A percentile compares a stretch with the other conserved stretches of the same genome.
phyloP scores from a whole-genome alignment of 2,329 filamentous ascomycete genomes.

The Zalaria obscura region DNA sequence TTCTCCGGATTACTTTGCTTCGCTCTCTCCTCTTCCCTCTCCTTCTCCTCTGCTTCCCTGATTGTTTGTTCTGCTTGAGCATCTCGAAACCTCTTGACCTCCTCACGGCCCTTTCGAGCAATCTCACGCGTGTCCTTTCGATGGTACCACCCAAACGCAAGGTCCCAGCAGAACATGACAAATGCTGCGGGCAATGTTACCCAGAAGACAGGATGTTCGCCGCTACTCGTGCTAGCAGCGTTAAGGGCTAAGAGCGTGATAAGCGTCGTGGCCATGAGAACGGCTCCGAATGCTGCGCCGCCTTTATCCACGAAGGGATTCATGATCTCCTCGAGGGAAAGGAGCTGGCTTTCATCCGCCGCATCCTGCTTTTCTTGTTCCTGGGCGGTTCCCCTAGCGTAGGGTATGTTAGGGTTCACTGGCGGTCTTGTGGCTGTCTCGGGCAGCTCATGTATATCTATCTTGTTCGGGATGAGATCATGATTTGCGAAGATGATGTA shows the following conservation, averaged over 20 bases:
- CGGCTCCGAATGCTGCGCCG: slow-evolving; percentile 48
- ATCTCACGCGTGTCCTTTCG: slow-evolving; percentile 49
- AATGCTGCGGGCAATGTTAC: slow-evolving; percentile 55
- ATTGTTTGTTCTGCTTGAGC: slow-evolving; percentile 25
- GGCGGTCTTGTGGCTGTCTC: slow-evolving; percentile 42
- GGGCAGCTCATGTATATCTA: slow-evolving; percentile 54
- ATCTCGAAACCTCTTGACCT: slow-evolving; percentile 23
- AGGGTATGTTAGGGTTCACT: slow-evolving; percentile 59
- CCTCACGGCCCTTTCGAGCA: slow-evolving; percentile 39
- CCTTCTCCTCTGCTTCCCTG: slow-evolving; percentile 18
- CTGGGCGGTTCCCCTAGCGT: slow-evolving; percentile 41
- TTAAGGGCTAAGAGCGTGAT: slow-evolving; percentile 53
- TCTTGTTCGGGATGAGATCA: slow-evolving; percentile 47
- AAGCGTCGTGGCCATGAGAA: slow-evolving; percentile 54
- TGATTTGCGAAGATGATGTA: slow-evolving; percentile 55
- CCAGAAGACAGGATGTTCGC: slow-evolving; percentile 48
- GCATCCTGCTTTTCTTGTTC: slow-evolving; percentile 36
- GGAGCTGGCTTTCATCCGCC: slow-evolving; percentile 37
- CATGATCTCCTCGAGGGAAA: slow-evolving; percentile 59
- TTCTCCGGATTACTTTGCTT: no score
- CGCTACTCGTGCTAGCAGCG: slow-evolving; percentile 37
- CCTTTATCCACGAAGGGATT: slow-evolving; percentile 58
- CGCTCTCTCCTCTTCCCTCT: background rate
- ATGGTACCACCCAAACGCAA: slow-evolving; percentile 48
- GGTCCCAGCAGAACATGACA: slow-evolving; percentile 55